A percentile compares a stretch with the other conserved stretches of the same genome.
Evolutionary conservation across 2,329 filamentous ascomycete genomes (phyloP).

Genomic region (Dothistroma pini): DNA sequence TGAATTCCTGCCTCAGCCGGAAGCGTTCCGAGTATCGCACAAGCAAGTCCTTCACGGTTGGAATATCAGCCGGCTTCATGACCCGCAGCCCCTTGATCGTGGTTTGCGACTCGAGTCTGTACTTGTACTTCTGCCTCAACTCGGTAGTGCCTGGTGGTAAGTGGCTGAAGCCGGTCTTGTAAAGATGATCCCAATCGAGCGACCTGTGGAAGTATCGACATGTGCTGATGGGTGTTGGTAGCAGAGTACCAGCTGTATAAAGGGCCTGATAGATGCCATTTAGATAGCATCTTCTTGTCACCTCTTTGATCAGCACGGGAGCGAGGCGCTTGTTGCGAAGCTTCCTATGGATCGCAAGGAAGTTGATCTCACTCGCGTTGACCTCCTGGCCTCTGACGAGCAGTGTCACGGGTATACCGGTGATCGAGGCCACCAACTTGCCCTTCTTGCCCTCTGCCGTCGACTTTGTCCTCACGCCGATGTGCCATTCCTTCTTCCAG

Average conservation of each 20-base stretch:
- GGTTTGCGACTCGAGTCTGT: slow-evolving; percentile 68
- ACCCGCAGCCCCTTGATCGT: slow-evolving; percentile 69
- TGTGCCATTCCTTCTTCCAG: slow-evolving; percentile 92
- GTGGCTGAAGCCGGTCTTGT: slow-evolving; percentile 90
- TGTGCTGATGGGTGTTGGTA: slow-evolving; percentile 88
- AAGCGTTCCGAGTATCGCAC: slow-evolving; percentile 74
- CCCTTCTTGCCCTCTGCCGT: slow-evolving; percentile 58
- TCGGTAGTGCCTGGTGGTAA: slow-evolving; percentile 81
- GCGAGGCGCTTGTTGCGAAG: slow-evolving; percentile 87
- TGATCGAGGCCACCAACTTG: slow-evolving; percentile 93
- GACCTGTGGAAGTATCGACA: slow-evolving; percentile 94
- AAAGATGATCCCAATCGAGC: slow-evolving; percentile 93
- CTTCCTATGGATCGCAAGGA: slow-evolving; percentile 97
- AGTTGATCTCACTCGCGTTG: slow-evolving; percentile 90
- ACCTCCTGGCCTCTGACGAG: slow-evolving; percentile 73
- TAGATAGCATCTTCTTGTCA: slow-evolving; percentile 86
- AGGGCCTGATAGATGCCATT: slow-evolving; percentile 89
- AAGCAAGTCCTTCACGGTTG: slow-evolving; percentile 69
- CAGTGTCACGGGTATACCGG: slow-evolving; percentile 80
- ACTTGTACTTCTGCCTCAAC: slow-evolving; percentile 79
- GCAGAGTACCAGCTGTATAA: slow-evolving; percentile 86
- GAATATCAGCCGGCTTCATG: slow-evolving; percentile 76
- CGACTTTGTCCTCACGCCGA: slow-evolving; percentile 72
- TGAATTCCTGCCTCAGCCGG: slow-evolving; percentile 79
- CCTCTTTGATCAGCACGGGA: slow-evolving; percentile 94